Percentiles rank a stretch among this genome's conserved stretches.
These are phyloP conservation scores for Nissolia schottii DNA, from an alignment of 306 rosid species.

Conservation along the genomic window DNA sequence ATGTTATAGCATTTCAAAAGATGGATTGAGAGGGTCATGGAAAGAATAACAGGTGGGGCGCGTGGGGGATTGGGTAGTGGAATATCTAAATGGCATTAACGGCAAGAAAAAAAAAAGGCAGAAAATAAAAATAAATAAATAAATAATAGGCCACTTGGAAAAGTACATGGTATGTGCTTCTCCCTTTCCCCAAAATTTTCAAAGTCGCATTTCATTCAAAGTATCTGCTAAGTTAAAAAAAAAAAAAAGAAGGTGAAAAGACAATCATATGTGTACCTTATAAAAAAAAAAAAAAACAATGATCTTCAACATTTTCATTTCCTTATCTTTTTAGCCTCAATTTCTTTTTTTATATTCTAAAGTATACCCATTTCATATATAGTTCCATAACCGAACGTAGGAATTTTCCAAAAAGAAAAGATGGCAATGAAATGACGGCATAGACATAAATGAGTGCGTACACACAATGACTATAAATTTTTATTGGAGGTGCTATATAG, in stretches of 20 bases:
- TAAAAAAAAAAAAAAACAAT: too few species aligned
- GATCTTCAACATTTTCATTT: background rate
- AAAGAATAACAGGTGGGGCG: background rate
- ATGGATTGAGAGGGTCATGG: background rate
- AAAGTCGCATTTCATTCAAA: conserved; percentile 15
- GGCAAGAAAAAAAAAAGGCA: background rate
- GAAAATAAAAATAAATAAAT: too few species aligned
- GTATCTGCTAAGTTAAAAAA: background rate
- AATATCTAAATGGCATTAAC: conserved; percentile 13
- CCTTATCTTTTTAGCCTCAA: background rate
- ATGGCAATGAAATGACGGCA: conserved; percentile 14
- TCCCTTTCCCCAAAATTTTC: conserved; percentile 10
- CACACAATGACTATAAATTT: background rate
- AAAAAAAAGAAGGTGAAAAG: too few species aligned
- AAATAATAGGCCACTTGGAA: conserved; percentile 15
- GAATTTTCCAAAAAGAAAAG: conserved; percentile 29
- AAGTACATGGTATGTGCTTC: conserved; percentile 20
- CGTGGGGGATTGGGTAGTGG: background rate
- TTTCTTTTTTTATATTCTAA: conserved; percentile 5
- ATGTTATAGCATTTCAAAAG: conserved; percentile 11
- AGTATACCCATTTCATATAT: background rate
- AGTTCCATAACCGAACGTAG: conserved; percentile 2
- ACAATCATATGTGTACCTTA: too few species aligned
- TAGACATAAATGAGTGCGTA: background rate
- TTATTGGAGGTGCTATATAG: background rate